A percentile compares a stretch with the other conserved stretches of the same genome.
phyloP scores from a whole-genome alignment of 2,329 filamentous ascomycete genomes.

The Sphaerulina musiva region DNA sequence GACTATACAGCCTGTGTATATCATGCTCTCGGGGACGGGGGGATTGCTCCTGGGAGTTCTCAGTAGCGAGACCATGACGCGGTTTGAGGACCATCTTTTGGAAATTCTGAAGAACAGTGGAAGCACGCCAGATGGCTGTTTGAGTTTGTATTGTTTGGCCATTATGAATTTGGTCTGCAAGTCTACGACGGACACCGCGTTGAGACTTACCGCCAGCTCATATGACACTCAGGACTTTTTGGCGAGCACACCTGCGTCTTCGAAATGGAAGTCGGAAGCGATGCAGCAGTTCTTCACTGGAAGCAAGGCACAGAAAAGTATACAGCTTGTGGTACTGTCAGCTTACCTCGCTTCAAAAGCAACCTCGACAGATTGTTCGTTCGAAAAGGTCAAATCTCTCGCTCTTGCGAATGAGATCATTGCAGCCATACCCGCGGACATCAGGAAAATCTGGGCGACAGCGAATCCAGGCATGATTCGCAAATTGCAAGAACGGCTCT shows the following conservation, averaged over 20 bases:
- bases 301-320: conserved; percentile 31
- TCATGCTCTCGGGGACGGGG: conserved; percentile 31
- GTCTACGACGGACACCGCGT: conserved; percentile 21
- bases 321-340: conserved; percentile 32
- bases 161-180: conserved; percentile 32
- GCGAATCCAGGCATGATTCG: conserved; percentile 28
- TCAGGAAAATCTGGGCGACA: conserved; percentile 28
- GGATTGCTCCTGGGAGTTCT: conserved; percentile 28
- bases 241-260: conserved; percentile 24
- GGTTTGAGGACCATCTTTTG: conserved; percentile 31
- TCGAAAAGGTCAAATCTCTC: conserved; percentile 24
- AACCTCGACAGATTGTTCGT: conserved; percentile 15
- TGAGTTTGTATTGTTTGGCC: conserved; percentile 34
- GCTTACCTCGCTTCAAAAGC: conserved; percentile 29
- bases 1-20: conserved; percentile 30
- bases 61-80: conserved; percentile 22
- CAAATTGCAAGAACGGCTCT: conserved; percentile 33
- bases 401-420: conserved; percentile 28
- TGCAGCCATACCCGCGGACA: conserved; percentile 25
- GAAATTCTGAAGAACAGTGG: conserved; percentile 29
- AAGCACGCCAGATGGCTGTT: conserved; percentile 26
- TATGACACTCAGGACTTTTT: conserved; percentile 31
- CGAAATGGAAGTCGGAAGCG: conserved; percentile 28
- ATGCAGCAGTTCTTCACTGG: conserved; percentile 33
- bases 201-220: conserved; percentile 20